Conservation (phyloP, 805 yeast species). For the Candida oleophila region DNA sequence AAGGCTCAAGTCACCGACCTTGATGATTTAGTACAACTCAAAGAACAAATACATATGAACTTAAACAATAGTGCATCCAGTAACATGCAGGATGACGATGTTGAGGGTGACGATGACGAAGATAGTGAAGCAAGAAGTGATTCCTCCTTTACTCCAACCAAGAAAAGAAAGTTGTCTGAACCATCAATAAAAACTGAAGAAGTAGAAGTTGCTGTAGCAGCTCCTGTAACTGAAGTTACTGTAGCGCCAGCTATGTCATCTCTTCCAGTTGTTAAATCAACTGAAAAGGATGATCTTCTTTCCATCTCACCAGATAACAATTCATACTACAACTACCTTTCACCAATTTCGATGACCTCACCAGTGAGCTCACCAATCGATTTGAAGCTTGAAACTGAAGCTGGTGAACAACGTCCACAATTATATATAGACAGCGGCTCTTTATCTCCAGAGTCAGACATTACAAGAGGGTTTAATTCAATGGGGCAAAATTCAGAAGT, state of each 20-base stretch:
- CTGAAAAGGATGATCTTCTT: conserved; percentile 1
- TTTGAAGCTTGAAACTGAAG: conserved; percentile 27
- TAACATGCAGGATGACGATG: conserved; percentile 1
- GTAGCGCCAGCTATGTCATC: neutral
- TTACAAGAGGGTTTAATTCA: conserved; percentile 21
- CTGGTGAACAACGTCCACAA: conserved; percentile 8
- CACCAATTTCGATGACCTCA: conserved; percentile 43
- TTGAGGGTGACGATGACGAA: conserved; percentile 1
- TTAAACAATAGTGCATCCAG: conserved; percentile 11
- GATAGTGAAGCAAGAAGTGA: conserved; percentile 1
- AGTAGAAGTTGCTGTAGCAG: neutral
- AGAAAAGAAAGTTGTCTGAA: conserved; percentile 13
- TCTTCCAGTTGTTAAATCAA: neutral
- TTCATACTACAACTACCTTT: conserved; percentile 33
- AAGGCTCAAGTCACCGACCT: conserved; percentile 4
- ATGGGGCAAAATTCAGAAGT: conserved; percentile 50
- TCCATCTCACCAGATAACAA: conserved; percentile 5
- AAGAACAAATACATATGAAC: conserved; percentile 25
- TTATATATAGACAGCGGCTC: conserved; percentile 10
- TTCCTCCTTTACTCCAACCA: conserved; percentile 5
- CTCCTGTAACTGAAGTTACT: neutral
- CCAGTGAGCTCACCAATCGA: conserved; percentile 40
- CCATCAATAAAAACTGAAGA: neutral
- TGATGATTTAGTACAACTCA: conserved; percentile 21
- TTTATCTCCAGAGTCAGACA: neutral